A percentile compares a stretch with the other conserved stretches of the same genome.
Evolutionary conservation across 1,139 yeast genomes (phyloP).

Genomic region (Ogataea hybrid): DNA sequence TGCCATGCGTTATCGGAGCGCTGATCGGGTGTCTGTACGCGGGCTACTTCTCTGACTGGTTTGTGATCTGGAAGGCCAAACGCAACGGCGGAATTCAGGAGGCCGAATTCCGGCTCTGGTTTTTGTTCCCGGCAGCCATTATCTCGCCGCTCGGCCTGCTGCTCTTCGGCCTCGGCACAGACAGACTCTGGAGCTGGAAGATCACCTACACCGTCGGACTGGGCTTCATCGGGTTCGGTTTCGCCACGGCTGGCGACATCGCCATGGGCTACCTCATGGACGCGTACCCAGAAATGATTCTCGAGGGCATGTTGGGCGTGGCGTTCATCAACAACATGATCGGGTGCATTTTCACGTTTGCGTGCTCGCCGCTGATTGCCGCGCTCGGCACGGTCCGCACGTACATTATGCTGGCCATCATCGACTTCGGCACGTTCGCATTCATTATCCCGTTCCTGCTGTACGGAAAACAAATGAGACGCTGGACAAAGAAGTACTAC

Average conservation of each 20-base stretch:
- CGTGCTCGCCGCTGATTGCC: slow-evolving; percentile 71
- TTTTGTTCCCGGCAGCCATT: slow-evolving; percentile 62
- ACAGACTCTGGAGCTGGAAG: slow-evolving; percentile 60
- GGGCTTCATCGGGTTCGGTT: slow-evolving; percentile 69
- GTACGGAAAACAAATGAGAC: slow-evolving; percentile 71
- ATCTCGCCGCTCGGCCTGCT: slow-evolving; percentile 74
- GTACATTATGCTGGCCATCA: slow-evolving; percentile 69
- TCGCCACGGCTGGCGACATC: slow-evolving; percentile 74
- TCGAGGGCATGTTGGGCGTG: slow-evolving; percentile 88
- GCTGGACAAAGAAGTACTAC: slow-evolving; percentile 60
- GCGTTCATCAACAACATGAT: slow-evolving; percentile 75
- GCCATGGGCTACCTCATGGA: slow-evolving; percentile 73
- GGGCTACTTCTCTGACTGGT: slow-evolving; percentile 69
- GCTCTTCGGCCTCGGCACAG: slow-evolving; percentile 85
- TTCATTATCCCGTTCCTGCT: slow-evolving; percentile 63
- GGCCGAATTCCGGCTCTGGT: slow-evolving; percentile 78
- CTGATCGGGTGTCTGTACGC: slow-evolving; percentile 79
- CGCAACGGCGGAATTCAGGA: slow-evolving; percentile 70
- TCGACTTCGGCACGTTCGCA: slow-evolving; percentile 63
- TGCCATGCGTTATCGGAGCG: slow-evolving; percentile 80
- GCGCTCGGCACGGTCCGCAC: slow-evolving; percentile 68
- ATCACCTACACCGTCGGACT: slow-evolving; percentile 58
- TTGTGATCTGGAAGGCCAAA: slow-evolving; percentile 70
- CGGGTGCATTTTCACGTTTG: slow-evolving; percentile 77
- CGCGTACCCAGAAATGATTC: slow-evolving; percentile 67